Conservation (phyloP, 2,329 filamentous ascomycete species). For the Westerdykella sp. region DNA sequence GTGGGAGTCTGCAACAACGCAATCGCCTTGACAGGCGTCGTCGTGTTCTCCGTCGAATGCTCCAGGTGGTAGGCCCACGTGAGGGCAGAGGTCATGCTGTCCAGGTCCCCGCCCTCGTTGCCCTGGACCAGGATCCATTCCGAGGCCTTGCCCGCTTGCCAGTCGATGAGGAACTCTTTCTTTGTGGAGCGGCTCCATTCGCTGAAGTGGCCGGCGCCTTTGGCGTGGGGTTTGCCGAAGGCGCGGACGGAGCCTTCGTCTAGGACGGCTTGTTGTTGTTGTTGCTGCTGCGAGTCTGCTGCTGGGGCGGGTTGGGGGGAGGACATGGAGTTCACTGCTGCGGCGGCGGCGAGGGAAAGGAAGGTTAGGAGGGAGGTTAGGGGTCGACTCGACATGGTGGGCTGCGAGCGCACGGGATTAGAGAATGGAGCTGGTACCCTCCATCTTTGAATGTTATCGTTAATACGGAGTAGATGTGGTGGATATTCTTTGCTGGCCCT, state of each 20-base stretch:
- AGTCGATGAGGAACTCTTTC: slow-evolving; percentile 43
- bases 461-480: no score
- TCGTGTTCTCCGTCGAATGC: slow-evolving; percentile 40
- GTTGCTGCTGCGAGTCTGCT: neutral
- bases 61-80: slow-evolving; percentile 46
- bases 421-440: no score
- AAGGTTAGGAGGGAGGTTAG: no score
- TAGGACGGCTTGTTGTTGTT: neutral
- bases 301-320: no score
- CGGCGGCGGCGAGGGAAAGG: no score
- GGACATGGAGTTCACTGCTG: no score
- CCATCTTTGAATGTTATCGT: no score
- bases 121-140: slow-evolving; percentile 45
- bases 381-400: no score
- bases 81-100: slow-evolving; percentile 42
- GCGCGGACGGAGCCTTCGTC: neutral
- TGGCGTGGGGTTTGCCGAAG: neutral
- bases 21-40: slow-evolving; percentile 42
- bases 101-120: slow-evolving; percentile 43
- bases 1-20: slow-evolving; percentile 43
- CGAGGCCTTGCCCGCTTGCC: slow-evolving; percentile 39
- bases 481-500: no score
- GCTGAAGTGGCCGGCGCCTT: slow-evolving; percentile 45
- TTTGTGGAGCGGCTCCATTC: slow-evolving; percentile 46
- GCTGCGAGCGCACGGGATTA: no score